phyloP scores from a whole-genome alignment of 495 filamentous ascomycete genomes.

The Letharia columbiana region DNA sequence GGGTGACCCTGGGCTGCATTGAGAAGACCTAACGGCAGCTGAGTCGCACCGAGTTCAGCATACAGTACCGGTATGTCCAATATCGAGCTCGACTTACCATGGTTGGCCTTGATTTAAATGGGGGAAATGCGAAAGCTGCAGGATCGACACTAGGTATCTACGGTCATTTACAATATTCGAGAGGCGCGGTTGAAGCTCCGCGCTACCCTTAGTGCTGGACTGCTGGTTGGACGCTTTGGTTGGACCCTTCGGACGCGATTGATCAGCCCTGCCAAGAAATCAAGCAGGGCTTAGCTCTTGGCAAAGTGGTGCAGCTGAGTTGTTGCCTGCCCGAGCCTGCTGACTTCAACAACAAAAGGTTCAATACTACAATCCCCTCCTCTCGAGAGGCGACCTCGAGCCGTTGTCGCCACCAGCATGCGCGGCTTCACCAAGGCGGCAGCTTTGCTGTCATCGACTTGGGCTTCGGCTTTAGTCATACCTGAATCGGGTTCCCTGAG shows the following conservation, averaged over 20 bases:
- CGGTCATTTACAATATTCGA: not conserved
- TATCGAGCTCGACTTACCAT: slow-evolving; percentile 13
- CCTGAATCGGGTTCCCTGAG: slow-evolving; percentile 18
- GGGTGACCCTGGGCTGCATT: slow-evolving; percentile 95
- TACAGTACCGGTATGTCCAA: not conserved
- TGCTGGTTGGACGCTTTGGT: no score
- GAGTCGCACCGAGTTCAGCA: not conserved
- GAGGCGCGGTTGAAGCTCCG: not conserved
- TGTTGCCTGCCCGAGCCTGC: not conserved
- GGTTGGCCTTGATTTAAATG: not conserved
- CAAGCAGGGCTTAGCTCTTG: slow-evolving; percentile 1
- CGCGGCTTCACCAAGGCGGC: slow-evolving; percentile 26
- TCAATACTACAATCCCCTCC: not conserved
- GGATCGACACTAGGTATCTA: no score
- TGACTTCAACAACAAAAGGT: not conserved
- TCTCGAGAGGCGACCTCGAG: slow-evolving; percentile 19
- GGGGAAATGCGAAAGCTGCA: not conserved
- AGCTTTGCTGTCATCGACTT: slow-evolving; percentile 23
- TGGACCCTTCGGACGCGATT: no score
- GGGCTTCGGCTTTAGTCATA: slow-evolving; percentile 20
- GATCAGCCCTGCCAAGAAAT: not conserved
- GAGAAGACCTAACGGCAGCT: slow-evolving; percentile 89
- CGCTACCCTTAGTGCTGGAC: not conserved
- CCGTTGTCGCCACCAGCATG: slow-evolving; percentile 21
- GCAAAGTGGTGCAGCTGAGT: not conserved